Percentiles rank a stretch among this genome's conserved stretches.
phyloP scores from a whole-genome alignment of 2,329 filamentous ascomycete species.

The Huntiella savannae region DNA sequence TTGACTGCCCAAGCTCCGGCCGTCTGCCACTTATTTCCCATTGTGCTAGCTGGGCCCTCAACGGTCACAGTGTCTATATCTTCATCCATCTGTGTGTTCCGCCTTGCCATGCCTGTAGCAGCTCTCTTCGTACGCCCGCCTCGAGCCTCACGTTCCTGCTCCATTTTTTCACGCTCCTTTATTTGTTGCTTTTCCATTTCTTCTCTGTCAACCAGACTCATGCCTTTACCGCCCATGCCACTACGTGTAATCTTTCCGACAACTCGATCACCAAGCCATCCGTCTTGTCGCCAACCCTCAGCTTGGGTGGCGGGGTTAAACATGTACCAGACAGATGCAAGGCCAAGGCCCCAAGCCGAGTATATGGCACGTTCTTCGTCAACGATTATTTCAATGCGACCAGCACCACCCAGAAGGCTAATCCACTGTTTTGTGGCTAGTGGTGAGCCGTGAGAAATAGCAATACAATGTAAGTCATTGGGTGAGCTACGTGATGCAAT shows the following conservation, averaged over 20 bases:
- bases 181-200: neutral
- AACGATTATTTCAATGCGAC: constrained; percentile 35
- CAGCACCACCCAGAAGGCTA: constrained; percentile 36
- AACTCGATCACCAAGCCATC: constrained; percentile 33
- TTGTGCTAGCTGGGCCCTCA: constrained; percentile 23
- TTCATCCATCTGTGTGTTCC: constrained; percentile 16
- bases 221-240: constrained; percentile 3
- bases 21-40: constrained; percentile 39
- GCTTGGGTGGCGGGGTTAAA: constrained; percentile 34
- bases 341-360: constrained; percentile 38
- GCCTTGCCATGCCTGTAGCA: neutral
- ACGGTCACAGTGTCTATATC: neutral
- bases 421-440: constrained; percentile 38
- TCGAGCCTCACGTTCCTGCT: neutral
- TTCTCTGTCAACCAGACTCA: constrained; percentile 2
- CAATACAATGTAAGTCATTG: constrained; percentile 31
- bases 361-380: constrained; percentile 38
- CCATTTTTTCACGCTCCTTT: neutral
- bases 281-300: constrained; percentile 30
- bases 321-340: constrained; percentile 30
- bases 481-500: constrained; percentile 31
- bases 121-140: neutral
- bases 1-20: constrained; percentile 33
- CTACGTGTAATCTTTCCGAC: constrained; percentile 22
- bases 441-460: constrained; percentile 38